Evolutionary conservation across 495 filamentous ascomycete species (phyloP), one percentile per base, ranked within the genome.

Genomic region (Annulohypoxylon nitens): DNA sequence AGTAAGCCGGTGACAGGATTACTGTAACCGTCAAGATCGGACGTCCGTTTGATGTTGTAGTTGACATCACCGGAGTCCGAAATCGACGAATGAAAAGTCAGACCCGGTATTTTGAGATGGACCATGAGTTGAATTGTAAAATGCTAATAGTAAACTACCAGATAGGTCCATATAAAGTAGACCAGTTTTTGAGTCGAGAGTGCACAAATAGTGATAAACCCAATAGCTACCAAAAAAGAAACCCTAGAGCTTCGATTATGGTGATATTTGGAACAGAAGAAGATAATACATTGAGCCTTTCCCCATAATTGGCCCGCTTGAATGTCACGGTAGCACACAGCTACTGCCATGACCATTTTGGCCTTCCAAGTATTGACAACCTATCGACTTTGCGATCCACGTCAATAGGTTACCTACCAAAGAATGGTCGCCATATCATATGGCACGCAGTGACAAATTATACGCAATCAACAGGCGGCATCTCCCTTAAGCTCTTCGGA

Each of bases 1-100:
- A 75, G 73, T 75, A 75, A 75, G 73, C 69, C 73, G 68, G 60
- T 53, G 45, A 61, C 53, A 71, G 20, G 73, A 75, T 75, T 75
- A 75, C 73, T 75, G 61, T 75, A 71, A 59, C 41, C 39, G 71
- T 70, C 25, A 16, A 55, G 30, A 20, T 23, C 71, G 71, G 71
- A 74, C 63, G 41, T 74, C 71, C 71, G 71, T 64, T 63, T 60
- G 48, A 70, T 62, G 66, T 70, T 51, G 71, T 64, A 70, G 41
- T 66, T 68, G 59, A 75, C 67, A 71, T 71, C 59, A 61, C 64
- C 73, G 73, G 63, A 75, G 50, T 71, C 73, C 73, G 68, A 70
- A 69, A 70, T 16, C 20, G 6, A 65, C 55, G 39, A 73, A 69
- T 74, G 57, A 67, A 48, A 26, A 36, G 39, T 47, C 37, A 18